A percentile compares a stretch with the other conserved stretches of the same genome.
These are phyloP conservation scores for Kwoniella bestiolae DNA, from an alignment of 768 basidiomycete species.

Conservation along the genomic window DNA sequence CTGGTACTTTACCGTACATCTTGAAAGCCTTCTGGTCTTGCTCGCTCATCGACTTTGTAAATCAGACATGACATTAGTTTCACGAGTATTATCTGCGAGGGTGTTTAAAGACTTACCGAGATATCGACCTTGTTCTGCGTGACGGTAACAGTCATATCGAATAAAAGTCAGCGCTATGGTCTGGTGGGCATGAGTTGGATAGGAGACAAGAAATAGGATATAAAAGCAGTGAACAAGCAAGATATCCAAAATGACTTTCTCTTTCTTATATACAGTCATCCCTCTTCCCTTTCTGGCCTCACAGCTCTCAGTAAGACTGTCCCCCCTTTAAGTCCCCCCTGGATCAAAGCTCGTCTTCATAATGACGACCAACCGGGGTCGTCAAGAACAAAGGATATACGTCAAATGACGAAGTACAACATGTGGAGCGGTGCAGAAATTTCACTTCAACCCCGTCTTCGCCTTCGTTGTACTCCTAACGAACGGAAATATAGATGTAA, in stretches of 20 bases:
- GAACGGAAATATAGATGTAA: too few species aligned
- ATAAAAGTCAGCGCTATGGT: constrained; percentile 60
- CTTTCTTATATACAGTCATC: not conserved
- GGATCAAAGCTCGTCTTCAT: not conserved
- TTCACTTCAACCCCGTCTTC: not conserved
- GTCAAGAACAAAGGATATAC: constrained; percentile 16
- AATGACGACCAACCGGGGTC: not conserved
- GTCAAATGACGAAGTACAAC: constrained; percentile 1
- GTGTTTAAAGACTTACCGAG: constrained; percentile 81
- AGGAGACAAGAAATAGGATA: constrained; percentile 15
- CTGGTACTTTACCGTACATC: constrained; percentile 92
- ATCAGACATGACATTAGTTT: constrained; percentile 37
- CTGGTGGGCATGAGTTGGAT: constrained; percentile 2
- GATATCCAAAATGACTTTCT: not conserved
- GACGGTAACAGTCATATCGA: constrained; percentile 60
- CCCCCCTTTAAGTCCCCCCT: not conserved
- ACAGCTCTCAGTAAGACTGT: not conserved
- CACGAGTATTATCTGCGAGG: too few species aligned
- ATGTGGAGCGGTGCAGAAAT: not conserved
- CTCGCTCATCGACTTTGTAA: constrained; percentile 71
- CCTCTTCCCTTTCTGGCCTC: not conserved
- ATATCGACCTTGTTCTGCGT: constrained; percentile 91
- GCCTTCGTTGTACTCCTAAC: not conserved
- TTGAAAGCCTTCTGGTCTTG: constrained; percentile 94
- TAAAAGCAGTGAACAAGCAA: not conserved